Evolutionary conservation across 805 yeast genomes (phyloP).

Genomic region (Saccharomycopsis fibuligera): DNA sequence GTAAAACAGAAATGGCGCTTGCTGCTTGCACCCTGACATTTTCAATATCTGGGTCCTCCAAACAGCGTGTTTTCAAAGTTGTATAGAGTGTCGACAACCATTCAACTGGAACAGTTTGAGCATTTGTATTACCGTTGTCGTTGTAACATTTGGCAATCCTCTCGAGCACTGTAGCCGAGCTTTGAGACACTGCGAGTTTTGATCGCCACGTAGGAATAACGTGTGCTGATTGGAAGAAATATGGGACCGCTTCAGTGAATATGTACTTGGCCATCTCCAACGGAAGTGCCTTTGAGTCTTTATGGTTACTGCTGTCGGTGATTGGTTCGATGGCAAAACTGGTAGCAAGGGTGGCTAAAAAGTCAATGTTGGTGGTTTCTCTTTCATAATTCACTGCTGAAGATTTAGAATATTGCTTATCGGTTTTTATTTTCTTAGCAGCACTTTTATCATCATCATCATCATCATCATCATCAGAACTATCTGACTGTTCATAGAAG

Average conservation of each 20-base stretch:
- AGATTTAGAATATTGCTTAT: slow-evolving; percentile 33
- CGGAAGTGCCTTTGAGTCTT: no score
- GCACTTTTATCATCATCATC: slow-evolving; percentile 23
- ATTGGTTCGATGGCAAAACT: slow-evolving; percentile 26
- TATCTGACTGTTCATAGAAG: slow-evolving; percentile 27
- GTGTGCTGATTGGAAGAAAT: slow-evolving; percentile 27
- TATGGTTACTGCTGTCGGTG: no score
- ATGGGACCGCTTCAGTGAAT: slow-evolving; percentile 26
- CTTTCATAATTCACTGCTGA: slow-evolving; percentile 36
- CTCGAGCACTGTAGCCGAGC: slow-evolving; percentile 27
- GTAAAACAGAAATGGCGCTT: no score
- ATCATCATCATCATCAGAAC: slow-evolving; percentile 29
- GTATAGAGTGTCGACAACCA: slow-evolving; percentile 24
- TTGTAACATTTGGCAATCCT: slow-evolving; percentile 14
- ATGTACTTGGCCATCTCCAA: slow-evolving; percentile 25
- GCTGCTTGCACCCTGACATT: slow-evolving; percentile 50
- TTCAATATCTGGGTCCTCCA: slow-evolving; percentile 42
- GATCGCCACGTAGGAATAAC: slow-evolving; percentile 55
- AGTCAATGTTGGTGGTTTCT: slow-evolving; percentile 42
- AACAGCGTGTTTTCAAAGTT: slow-evolving; percentile 28
- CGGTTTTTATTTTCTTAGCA: slow-evolving; percentile 25
- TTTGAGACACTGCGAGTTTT: slow-evolving; percentile 40
- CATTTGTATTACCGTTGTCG: background rate
- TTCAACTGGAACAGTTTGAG: slow-evolving; percentile 5
- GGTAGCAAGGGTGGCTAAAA: slow-evolving; percentile 33